Conservation (phyloP, 768 basidiomycete genomes). For the Mycena albidolilacea region DNA sequence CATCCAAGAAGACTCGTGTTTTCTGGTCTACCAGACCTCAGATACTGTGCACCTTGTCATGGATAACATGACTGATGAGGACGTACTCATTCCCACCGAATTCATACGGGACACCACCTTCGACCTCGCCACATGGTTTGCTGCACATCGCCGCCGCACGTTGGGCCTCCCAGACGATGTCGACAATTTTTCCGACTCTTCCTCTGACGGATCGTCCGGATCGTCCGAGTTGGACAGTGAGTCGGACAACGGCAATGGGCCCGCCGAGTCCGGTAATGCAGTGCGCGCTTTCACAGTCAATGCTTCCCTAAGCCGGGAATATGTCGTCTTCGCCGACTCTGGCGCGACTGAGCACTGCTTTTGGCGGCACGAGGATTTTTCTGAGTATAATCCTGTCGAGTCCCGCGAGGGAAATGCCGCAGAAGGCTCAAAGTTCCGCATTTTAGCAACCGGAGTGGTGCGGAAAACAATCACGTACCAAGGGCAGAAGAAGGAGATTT, state of each 20-base stretch:
- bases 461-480: neutral
- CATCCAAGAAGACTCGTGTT: slow-evolving; percentile 6
- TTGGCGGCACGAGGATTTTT: slow-evolving; percentile 2
- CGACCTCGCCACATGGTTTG: slow-evolving; percentile 21
- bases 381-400: slow-evolving; percentile 5
- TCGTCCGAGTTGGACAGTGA: neutral
- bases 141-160: neutral
- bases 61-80: slow-evolving; percentile 23
- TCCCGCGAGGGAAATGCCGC: neutral
- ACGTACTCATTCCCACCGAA: slow-evolving; percentile 2
- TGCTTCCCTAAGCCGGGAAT: neutral
- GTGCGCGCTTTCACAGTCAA: neutral
- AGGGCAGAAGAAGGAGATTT: no score
- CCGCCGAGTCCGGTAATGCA: neutral
- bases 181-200: neutral
- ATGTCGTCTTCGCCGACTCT: slow-evolving; percentile 9
- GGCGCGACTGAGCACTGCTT: slow-evolving; percentile 19
- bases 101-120: neutral
- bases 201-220: neutral
- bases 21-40: slow-evolving; percentile 30
- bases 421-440: slow-evolving; percentile 11
- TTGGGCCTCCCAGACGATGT: neutral
- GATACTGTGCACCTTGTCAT: slow-evolving; percentile 29
- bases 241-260: neutral
- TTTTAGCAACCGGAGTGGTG: slow-evolving; percentile 9